Base-by-base conservation (phyloP, 257 asterid genomes). In the Pogostemon cablin region DNA sequence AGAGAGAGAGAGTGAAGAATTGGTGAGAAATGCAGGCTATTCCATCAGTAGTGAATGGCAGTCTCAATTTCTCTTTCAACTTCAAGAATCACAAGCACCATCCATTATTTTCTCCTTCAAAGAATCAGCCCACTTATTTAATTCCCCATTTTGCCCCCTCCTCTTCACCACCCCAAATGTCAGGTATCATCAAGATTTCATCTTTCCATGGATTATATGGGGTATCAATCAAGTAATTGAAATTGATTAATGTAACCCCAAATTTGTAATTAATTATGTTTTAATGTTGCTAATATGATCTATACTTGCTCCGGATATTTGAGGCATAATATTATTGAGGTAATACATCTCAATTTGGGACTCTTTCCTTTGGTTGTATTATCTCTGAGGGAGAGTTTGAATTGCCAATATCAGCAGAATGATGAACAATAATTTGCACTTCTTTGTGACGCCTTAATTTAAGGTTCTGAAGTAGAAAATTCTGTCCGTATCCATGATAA, bases 21-120 rank as follows among this genome's bases (percentile, higher is more conserved):
- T 66, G 74, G 64, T 44, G 62, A 63, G 75, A 77, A 62, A 80
- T 80, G 87, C 82, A 72, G 82, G 65, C 73, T 15, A 57, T 77
- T 71, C 75, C 79, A 47, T 74, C 76, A 47, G 47, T 72, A 39
- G 69, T 64, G 54, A 79, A 70, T 48, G 68, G 55, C 49, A 75
- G 55, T 43, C 37, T 32, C 52, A 48, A n/a, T 58, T 57, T 62
- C 64, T 59, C 61, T 71, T 77, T 47, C 68, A 82, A 43, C 43
- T 47, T 65, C 77, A 79, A 63, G 62, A 77, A 79, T 68, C 67
- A 49, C 39, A 75, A 78, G 53, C 76, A 41, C 58, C 74, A 43
- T 4, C 48, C 76, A 38, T 64, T 68, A 39, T 53, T 68, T 52
- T 25, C 76, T 15, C 48, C 67, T 74, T 62, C 81, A 62, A 77